Evolutionary conservation across 2,329 filamentous ascomycete species (phyloP).

Genomic region (Aspergillus oerlinghausenensis): DNA sequence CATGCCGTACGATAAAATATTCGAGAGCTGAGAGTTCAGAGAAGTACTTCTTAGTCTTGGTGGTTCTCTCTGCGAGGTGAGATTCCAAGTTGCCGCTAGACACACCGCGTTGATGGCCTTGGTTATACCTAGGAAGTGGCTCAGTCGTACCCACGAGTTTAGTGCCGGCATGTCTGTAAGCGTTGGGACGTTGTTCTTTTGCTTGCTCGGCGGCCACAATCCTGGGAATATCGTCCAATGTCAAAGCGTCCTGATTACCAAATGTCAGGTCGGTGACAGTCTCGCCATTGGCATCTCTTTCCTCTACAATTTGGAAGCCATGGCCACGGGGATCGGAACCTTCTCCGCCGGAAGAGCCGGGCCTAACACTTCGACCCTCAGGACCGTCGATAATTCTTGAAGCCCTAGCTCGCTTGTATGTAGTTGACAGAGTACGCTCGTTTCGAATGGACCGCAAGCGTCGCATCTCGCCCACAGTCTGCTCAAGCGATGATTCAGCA

Average conservation of each 20-base stretch:
- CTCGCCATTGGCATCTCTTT: conserved; percentile 65
- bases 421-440: conserved; percentile 90
- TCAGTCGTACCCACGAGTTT: conserved; percentile 58
- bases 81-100: conserved; percentile 51
- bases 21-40: conserved; percentile 92
- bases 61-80: conserved; percentile 49
- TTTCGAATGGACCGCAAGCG: conserved; percentile 86
- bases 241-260: conserved; percentile 84
- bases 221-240: conserved; percentile 90
- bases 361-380: conserved; percentile 62
- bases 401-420: conserved; percentile 81
- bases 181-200: conserved; percentile 78
- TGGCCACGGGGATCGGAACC: conserved; percentile 48
- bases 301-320: conserved; percentile 75
- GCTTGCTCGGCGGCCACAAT: conserved; percentile 96
- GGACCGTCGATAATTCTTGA: conserved; percentile 91
- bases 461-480: conserved; percentile 91
- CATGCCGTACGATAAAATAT: conserved; percentile 94
- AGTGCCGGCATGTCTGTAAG: conserved; percentile 69
- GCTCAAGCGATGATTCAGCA: conserved; percentile 75
- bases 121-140: conserved; percentile 62
- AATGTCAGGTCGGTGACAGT: conserved; percentile 76
- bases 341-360: conserved; percentile 66
- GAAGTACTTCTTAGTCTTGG: conserved; percentile 75
- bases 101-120: conserved; percentile 65